phyloP scores from a whole-genome alignment of 306 rosid genomes.

The Cucurbita maxima region DNA sequence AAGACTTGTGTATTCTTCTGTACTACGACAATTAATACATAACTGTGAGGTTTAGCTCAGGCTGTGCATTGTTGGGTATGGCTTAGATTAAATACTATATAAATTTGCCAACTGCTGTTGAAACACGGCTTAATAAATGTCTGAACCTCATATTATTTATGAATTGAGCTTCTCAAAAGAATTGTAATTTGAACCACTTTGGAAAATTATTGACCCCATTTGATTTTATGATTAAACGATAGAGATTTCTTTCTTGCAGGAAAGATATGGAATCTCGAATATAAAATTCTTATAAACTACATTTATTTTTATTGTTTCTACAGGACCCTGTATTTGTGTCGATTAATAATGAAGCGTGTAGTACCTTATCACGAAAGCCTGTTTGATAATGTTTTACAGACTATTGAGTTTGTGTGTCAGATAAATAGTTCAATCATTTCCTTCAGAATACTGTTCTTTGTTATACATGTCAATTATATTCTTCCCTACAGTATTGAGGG shows the following conservation, averaged over 20 bases:
- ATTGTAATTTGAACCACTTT: not conserved
- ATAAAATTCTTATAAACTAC: not conserved
- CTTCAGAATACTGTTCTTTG: not conserved
- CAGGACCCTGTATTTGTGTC: not conserved
- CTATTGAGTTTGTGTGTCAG: not conserved
- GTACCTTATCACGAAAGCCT: not conserved
- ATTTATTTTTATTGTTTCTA: not conserved
- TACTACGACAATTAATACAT: not conserved
- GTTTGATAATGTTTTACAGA: not conserved
- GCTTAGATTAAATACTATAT: not conserved
- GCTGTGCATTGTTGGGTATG: not conserved
- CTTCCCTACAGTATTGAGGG: not conserved
- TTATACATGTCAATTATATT: not conserved
- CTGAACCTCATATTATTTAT: not conserved
- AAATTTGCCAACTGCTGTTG: not conserved
- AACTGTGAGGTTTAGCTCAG: not conserved
- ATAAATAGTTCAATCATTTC: not conserved
- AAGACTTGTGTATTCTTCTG: not conserved
- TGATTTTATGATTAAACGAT: not conserved
- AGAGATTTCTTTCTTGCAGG: not conserved
- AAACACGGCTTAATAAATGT: not conserved
- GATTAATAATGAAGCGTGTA: not conserved
- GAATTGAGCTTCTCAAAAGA: not conserved
- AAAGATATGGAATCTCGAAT: not conserved
- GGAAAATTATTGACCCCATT: not conserved